These are phyloP conservation scores for Chlamydomonas sphaeroides DNA, from an alignment of 139 green algal genomes.

Conservation along the genomic window DNA sequence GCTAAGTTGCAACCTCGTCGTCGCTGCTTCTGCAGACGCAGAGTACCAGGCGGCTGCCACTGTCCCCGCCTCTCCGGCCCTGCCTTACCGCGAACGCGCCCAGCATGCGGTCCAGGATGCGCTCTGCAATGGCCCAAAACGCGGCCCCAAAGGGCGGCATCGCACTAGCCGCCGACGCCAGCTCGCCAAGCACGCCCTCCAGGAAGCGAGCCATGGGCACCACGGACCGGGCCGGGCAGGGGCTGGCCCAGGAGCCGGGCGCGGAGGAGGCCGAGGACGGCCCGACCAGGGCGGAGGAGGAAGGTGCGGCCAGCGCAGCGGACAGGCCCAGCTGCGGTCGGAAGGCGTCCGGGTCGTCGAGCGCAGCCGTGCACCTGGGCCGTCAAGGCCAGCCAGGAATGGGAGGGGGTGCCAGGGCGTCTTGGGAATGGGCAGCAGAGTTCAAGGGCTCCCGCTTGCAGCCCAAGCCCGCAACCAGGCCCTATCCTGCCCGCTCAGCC, in stretches of 20 bases:
- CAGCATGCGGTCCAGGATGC: constrained; percentile 39
- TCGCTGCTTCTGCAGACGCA: too few species aligned
- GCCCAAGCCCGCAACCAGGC: too few species aligned
- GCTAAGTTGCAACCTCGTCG: too few species aligned
- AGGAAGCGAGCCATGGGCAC: constrained; percentile 29
- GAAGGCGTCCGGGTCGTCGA: constrained; percentile 72
- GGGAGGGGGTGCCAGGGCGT: too few species aligned
- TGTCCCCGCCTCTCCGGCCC: too few species aligned
- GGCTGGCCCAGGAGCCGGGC: too few species aligned
- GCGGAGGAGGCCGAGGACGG: not conserved
- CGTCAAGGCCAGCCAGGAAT: too few species aligned
- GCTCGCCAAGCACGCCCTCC: constrained; percentile 15
- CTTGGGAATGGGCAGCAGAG: too few species aligned
- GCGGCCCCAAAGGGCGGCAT: constrained; percentile 24
- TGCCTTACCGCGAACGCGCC: constrained; percentile 18
- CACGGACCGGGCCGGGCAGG: not conserved
- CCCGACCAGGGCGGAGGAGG: not conserved
- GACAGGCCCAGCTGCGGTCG: constrained; percentile 20
- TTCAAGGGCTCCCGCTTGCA: too few species aligned
- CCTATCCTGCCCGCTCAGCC: too few species aligned
- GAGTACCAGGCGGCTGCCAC: too few species aligned
- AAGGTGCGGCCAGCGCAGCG: not conserved
- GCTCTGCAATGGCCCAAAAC: constrained; percentile 32
- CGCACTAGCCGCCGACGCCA: not conserved
- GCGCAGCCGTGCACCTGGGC: constrained; percentile 47